Evolutionary conservation across 352 stramenopile genomes (phyloP).

Genomic region (Phytophthora nicotianae): DNA sequence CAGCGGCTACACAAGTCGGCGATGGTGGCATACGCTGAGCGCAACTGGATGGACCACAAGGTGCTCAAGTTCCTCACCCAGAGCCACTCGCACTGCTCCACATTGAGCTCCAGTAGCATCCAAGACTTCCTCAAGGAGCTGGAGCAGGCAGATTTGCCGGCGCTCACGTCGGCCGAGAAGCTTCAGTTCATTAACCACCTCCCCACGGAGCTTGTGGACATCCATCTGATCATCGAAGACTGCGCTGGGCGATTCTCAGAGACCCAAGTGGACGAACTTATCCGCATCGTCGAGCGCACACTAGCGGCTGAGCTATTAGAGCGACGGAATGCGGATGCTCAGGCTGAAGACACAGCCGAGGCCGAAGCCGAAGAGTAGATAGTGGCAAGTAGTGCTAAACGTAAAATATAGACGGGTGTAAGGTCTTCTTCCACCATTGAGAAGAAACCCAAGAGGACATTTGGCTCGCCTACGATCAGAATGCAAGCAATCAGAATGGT

Average conservation of each 20-base stretch:
- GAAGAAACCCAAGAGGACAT: slow-evolving; percentile 18
- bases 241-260: slow-evolving; percentile 80
- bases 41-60: slow-evolving; percentile 92
- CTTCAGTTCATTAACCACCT: slow-evolving; percentile 89
- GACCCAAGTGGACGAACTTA: slow-evolving; percentile 77
- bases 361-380: slow-evolving; percentile 27
- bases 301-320: slow-evolving; percentile 44
- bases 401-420: slow-evolving; percentile 30
- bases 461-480: slow-evolving; percentile 33
- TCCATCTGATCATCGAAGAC: slow-evolving; percentile 87
- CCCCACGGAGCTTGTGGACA: slow-evolving; percentile 82
- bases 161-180: slow-evolving; percentile 72
- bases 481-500: slow-evolving; percentile 37
- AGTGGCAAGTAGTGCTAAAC: slow-evolving; percentile 6
- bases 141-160: slow-evolving; percentile 43
- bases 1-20: slow-evolving; percentile 77
- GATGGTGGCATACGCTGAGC: slow-evolving; percentile 78
- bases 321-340: slow-evolving; percentile 40
- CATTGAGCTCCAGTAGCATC: slow-evolving; percentile 53
- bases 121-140: slow-evolving; percentile 68
- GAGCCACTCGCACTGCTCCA: slow-evolving; percentile 62
- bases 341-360: slow-evolving; percentile 20
- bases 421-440: slow-evolving; percentile 5
- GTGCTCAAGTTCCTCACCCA: slow-evolving; percentile 88
- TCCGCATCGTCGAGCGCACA: slow-evolving; percentile 70